A percentile compares a stretch with the other conserved stretches of the same genome.
These are phyloP conservation scores for Epichloe festucae DNA, from an alignment of 2,329 filamentous ascomycete genomes.

Conservation along the genomic window DNA sequence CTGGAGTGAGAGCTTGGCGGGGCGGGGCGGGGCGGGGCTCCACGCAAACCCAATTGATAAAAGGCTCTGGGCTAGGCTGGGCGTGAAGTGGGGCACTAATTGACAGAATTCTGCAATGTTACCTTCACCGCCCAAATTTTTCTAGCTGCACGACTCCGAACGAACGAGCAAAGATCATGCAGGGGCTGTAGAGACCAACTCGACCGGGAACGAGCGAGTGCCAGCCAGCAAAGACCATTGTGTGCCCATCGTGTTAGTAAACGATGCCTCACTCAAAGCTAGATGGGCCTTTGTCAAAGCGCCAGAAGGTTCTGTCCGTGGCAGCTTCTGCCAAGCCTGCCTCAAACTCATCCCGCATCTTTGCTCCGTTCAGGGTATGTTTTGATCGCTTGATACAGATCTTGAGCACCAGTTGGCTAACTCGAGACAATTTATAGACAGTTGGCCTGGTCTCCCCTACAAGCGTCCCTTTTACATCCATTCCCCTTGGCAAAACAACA, in stretches of 20 bases:
- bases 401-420: conserved; percentile 2
- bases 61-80: too few species aligned
- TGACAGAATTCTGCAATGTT: conserved; percentile 10
- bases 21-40: neutral
- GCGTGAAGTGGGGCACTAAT: conserved; percentile 2
- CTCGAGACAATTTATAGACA: conserved; percentile 44
- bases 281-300: conserved; percentile 57
- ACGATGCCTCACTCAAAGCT: conserved; percentile 45
- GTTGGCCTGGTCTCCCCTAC: conserved; percentile 90
- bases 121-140: conserved; percentile 17
- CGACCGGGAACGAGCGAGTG: neutral
- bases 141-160: neutral
- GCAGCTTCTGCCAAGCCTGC: conserved; percentile 24
- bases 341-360: conserved; percentile 60
- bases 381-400: neutral
- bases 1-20: neutral
- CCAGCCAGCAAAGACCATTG: neutral
- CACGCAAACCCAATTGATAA: neutral
- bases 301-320: conserved; percentile 50
- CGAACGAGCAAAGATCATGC: neutral
- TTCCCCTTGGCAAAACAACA: conserved; percentile 82
- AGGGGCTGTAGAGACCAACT: neutral
- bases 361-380: conserved; percentile 82
- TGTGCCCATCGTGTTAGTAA: neutral
- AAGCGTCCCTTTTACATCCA: conserved; percentile 73